Evolutionary conservation across 441 rosid species (phyloP), one percentile per base, ranked within the genome.

Genomic region (Sinapis alba): DNA sequence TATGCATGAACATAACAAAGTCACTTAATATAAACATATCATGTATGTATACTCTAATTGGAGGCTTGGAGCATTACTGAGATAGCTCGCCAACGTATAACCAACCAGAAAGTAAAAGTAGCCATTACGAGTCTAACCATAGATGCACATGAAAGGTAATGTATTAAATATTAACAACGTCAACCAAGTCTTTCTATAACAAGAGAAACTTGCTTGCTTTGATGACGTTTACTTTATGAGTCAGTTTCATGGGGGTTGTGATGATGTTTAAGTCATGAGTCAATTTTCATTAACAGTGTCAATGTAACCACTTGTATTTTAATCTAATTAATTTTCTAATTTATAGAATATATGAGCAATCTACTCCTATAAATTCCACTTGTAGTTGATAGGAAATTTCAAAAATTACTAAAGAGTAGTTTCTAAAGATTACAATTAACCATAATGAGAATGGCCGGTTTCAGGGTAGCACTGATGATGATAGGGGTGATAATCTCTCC

Each of bases 361-460:
- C 19, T 53, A 28, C 70, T 65, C 23, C 71, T 64, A 73, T 73
- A 73, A 73, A 73, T 73, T 19, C 32, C 69, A 27, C 36, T 19
- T 11, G 69, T 15, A 1, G 65, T 27, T 36, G 1, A 20, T 23
- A 9, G 6, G 8, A 20, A 53, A 3, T 0, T 20, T 53, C 1
- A 53, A 53, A 8, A 53, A 0, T 34, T 20, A 9, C 58, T 20
- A 51, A 53, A 20, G 58, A 19, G 58, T 20, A 53, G 6, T n/a
- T 28, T 20, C 18, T 27, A 69, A 69, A 20, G 36, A 36, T 2
- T 60, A 18, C 19, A 61, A 30, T 16, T 13, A 8, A 19, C 19
- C 13, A 56, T 69, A 34, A 63, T 3, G 60, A 16, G 51, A 28
- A 54, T 63, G 65, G 10, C 65, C 41, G 11, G 61, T 56, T 69